Evolutionary conservation across 2,329 filamentous ascomycete species (phyloP), one percentile per base, ranked within the genome.

Genomic region (Pseudogymnoascus sp.): DNA sequence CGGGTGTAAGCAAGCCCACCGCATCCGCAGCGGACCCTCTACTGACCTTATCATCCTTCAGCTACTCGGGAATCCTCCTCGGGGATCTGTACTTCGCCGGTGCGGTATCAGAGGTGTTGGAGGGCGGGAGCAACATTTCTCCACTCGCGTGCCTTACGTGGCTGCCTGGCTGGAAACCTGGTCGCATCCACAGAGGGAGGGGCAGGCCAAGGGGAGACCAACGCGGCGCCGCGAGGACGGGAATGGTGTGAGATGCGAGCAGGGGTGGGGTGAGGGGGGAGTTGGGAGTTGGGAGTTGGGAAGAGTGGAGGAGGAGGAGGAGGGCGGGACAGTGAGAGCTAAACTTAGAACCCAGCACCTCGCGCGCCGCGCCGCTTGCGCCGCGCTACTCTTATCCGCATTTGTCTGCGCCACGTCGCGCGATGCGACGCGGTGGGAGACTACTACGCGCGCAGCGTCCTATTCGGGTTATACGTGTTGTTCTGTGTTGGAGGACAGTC

Each of bases 51-150:
- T 5, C 28, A 5, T n/a, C 28, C 50, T 6, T 56, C 50, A 56
- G 50, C 50, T 28, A 56, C 46, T 28, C 46, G 46, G 28, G 50
- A 56, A 34, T 56, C 50, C 50, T 56, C 7, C n/a, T 56, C 50
- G 50, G 25, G 5, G 11, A 31, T 18, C 2, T 28, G 0, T 7
- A 18, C 25, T 34, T 56, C 46, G n/a, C 46, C 46, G 46, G 40
- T 8, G 36, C 5, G 14, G 36, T 40, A 40, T 16, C 37, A 8
- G 37, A n/a, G 37, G 37, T 42, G 40, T n/a, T 42, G 7, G 40
- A 12, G 42, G 28, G 44, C 44, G 21, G 21, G 21, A 23, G 21
- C 21, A 5, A 46, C 23, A 28, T n/a, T 44, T 44, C 44, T 50
- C 44, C 44, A 28, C 44, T 50, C 44, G 12, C 11, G 12, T 50